Percentiles rank a stretch among this genome's conserved stretches.
Evolutionary conservation across 345 rosid genomes (phyloP).

Genomic region (Citrus medica): DNA sequence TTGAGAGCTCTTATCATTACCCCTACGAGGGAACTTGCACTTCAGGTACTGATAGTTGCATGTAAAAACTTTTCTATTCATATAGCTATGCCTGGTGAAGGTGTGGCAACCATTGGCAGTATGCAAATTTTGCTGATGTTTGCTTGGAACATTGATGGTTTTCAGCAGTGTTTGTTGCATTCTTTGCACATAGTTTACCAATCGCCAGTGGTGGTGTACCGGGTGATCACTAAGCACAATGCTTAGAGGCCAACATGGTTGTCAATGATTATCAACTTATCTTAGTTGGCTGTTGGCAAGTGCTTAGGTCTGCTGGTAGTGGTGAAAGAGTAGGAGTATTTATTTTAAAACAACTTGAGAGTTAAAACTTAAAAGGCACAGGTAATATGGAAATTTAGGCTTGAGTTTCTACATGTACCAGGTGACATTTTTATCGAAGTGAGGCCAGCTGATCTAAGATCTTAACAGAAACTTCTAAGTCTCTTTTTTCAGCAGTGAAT

Average conservation of each 20-base stretch:
- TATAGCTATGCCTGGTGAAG: not conserved
- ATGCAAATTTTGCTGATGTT: not conserved
- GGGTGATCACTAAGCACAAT: not conserved
- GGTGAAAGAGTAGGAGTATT: not conserved
- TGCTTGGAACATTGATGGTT: not conserved
- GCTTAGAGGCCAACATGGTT: not conserved
- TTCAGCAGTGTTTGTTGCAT: not conserved
- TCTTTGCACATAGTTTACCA: not conserved
- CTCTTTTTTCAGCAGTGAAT: not conserved
- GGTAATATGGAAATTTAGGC: not conserved
- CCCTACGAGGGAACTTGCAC: constrained; percentile 94
- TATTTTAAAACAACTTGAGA: not conserved
- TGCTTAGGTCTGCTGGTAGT: not conserved
- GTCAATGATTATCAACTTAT: not conserved
- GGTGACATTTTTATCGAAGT: not conserved
- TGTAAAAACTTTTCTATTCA: not conserved
- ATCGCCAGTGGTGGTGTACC: not conserved
- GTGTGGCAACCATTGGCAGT: not conserved
- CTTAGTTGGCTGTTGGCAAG: not conserved
- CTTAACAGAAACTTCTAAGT: not conserved
- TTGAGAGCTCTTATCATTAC: constrained; percentile 89
- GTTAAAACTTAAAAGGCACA: not conserved
- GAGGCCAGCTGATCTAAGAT: not conserved
- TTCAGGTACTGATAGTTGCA: constrained; percentile 56
- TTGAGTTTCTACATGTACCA: not conserved